Evolutionary conservation across 495 filamentous ascomycete genomes (phyloP).

Genomic region (Haplographium delicatum): DNA sequence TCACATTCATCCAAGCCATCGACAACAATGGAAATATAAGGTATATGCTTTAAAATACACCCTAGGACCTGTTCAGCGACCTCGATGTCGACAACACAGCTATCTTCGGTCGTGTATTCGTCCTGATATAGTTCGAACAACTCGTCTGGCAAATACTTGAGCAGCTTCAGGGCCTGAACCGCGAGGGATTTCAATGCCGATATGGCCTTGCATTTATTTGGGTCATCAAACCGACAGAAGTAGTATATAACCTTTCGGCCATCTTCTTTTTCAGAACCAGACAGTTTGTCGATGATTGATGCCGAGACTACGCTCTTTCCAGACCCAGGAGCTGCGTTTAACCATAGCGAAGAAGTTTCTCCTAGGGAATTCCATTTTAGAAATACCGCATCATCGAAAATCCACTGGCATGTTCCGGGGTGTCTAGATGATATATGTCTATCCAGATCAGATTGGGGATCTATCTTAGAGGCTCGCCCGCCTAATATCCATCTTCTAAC

Average conservation of each 20-base stretch:
- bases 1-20: conserved; percentile 34
- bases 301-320: conserved; percentile 30
- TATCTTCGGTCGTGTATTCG: conserved; percentile 15
- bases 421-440: conserved; percentile 20
- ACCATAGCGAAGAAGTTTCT: conserved; percentile 26
- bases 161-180: conserved; percentile 24
- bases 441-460: conserved; percentile 22
- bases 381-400: conserved; percentile 25
- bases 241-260: conserved; percentile 24
- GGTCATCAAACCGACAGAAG: conserved; percentile 31
- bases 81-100: conserved; percentile 15
- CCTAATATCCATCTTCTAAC: conserved; percentile 7
- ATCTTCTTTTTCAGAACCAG: conserved; percentile 3
- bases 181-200: conserved; percentile 26
- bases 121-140: conserved; percentile 22
- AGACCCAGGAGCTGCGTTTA: conserved; percentile 29
- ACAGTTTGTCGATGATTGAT: conserved; percentile 21
- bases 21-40: conserved; percentile 28
- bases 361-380: conserved; percentile 19
- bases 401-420: conserved; percentile 28
- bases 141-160: conserved; percentile 22
- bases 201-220: conserved; percentile 18
- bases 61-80: conserved; percentile 19
- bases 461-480: conserved; percentile 18
- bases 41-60: conserved; percentile 21